Base-by-base conservation (phyloP, 2,329 filamentous ascomycete species). In the Talaromyces atroroseus region DNA sequence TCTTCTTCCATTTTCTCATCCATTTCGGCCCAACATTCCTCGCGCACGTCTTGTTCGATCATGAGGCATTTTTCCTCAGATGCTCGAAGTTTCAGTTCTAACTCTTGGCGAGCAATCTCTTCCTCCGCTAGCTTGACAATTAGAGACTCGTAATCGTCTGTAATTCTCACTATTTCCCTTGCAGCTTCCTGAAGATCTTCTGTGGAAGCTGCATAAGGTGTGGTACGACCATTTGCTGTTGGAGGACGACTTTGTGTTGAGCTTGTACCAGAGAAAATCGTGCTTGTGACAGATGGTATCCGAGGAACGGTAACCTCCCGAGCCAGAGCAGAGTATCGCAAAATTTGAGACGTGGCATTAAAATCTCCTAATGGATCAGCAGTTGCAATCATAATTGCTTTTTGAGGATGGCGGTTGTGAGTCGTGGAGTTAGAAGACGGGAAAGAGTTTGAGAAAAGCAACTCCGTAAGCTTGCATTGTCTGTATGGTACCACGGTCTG, bases 291-390 rank as follows among this genome's bases (percentile, higher is more conserved):
- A 49, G 89, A 94, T 0, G 92, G 92, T 7, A 95, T 84, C 5
- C 92, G 87, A 5, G 92, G 91, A 1, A 96, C 90, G 0, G 92
- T 95, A 11, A 97, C 89, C 74, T 97, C 92, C 20, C 91, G 85
- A 0, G 94, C 94, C 4, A 99, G 81, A 0, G 94, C 92, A 21
- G 90, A 94, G 74, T 99, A 99, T 18, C 92, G 86, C 1, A 99
- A 79, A 59, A 99, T 97, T 68, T 97, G 94, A 5, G 90, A 95
- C 0, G 94, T 99, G 12, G 94, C 91, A 68, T 97, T 97, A 77
- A 92, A 96, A 71, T 99, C 94, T 38, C 94, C 92, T 12, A 89
- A 75, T 0, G 94, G 90, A 66, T 99, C 92, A 2, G 92, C 94
- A 0, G 92, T 96, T 16, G 97, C 92, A 56, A 99, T 88, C 92